Evolutionary conservation across 257 asterid genomes (phyloP), one percentile per base, ranked within the genome.

Genomic region (Solanum bukasovii): DNA sequence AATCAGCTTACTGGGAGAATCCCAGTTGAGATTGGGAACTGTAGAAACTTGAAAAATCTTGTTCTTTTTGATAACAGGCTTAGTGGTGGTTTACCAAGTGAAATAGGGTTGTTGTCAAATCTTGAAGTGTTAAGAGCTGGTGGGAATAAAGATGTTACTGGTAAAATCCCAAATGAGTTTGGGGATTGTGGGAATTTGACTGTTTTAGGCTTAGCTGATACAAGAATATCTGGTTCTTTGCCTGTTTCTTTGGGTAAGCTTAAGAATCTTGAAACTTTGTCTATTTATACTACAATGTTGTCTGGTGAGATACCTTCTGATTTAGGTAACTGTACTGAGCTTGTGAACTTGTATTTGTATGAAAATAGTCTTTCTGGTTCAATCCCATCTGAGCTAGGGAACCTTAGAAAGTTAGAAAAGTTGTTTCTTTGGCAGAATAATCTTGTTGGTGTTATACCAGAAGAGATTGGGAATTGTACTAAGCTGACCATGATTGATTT

Each of bases 281-380:
- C 94, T 27, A 85, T 90, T 35, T 92, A 90, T n/a, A 89, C 92
- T 86, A 38, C 94, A 56, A 89, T 91, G 94, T 88, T 92, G 52
- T 89, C 93, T 37, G 94, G 94, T 35, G 93, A 91, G 71, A 90
- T 92, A 44, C 94, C 94, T 42, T 61, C 92, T 31, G 91, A 87
- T 56, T 59, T 92, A 63, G 92, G 94, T 27, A 90, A 92, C 31
- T 92, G 94, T 87, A 84, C 92, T 70, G 94, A 87, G 89, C 94
- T 92, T 88, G 94, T 90, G 29, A 89, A 91, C 31, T 87, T 92
- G 89, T 92, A 89, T 86, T 74, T 92, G 84, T 92, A 92, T 87
- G 92, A 90, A 44, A 92, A 92, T 86, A 90, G 89, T 70, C 93
- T 92, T 27, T 90, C 94, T 79, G 94, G 93, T 85, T 70, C 92